A percentile compares a stretch with the other conserved stretches of the same genome.
Evolutionary conservation across 2,329 filamentous ascomycete species (phyloP).

Genomic region (Penicillium brevicompactum): DNA sequence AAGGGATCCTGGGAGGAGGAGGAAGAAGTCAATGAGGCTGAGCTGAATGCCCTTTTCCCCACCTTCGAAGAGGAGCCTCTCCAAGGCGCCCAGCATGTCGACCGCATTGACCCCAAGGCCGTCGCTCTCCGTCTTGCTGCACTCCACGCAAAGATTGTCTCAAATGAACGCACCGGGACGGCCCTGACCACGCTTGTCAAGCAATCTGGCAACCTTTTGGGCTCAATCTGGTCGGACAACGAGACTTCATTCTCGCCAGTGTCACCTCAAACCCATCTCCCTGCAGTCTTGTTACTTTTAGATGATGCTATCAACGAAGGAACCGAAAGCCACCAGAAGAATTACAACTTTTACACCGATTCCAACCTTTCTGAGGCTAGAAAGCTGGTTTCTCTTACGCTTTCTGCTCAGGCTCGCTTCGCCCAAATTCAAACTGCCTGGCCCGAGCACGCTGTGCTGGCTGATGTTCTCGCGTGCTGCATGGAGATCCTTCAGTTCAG

Average conservation of each 20-base stretch:
- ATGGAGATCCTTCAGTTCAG: conserved; percentile 73
- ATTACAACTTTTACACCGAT: conserved; percentile 90
- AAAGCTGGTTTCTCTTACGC: conserved; percentile 69
- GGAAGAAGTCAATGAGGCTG: conserved; percentile 71
- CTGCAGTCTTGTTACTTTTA: conserved; percentile 67
- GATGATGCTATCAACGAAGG: conserved; percentile 61
- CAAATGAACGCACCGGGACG: conserved; percentile 28
- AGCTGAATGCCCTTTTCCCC: conserved; percentile 81
- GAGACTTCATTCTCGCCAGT: conserved; percentile 26
- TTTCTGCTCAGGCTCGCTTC: conserved; percentile 72
- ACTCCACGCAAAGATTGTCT: conserved; percentile 56
- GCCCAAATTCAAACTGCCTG: conserved; percentile 64
- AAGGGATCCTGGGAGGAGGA: conserved; percentile 75
- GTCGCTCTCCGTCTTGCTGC: conserved; percentile 64
- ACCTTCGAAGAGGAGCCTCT: conserved; percentile 64
- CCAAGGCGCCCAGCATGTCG: conserved; percentile 32
- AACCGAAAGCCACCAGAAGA: conserved; percentile 41
- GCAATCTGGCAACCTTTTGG: conserved; percentile 37
- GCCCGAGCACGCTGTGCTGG: conserved; percentile 76
- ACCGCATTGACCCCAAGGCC: conserved; percentile 50
- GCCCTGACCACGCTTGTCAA: conserved; percentile 38
- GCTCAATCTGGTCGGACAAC: conserved; percentile 33
- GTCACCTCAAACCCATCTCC: conserved; percentile 59
- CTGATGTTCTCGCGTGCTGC: conserved; percentile 75
- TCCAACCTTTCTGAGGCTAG: conserved; percentile 75